Evolutionary conservation across 2,329 filamentous ascomycete species (phyloP), one percentile per base, ranked within the genome.

Genomic region (Colletotrichum karsti): DNA sequence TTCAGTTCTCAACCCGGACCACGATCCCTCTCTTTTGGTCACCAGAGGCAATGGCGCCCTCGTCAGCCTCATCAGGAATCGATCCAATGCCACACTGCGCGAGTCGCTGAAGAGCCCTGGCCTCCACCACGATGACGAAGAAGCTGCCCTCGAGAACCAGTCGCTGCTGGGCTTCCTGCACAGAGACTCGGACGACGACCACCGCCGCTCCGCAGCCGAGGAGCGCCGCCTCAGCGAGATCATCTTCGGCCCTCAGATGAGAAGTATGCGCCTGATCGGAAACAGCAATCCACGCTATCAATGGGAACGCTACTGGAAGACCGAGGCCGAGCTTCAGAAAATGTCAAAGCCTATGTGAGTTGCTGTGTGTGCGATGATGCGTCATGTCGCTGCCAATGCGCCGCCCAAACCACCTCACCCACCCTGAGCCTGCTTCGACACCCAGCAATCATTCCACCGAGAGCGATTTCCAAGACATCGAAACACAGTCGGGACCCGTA

Each of bases 251-350:
- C 90, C 91, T 3, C 89, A 93, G 77, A 92, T 94, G 86, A 87
- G 93, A 70, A 94, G 92, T 75, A 92, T 94, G 87, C 88, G 93
- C 61, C 85, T 98, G 73, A 97, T 98, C 77, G 95, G 95, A 44
- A 93, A 93, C 74, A 93, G 89, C 72, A 98, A 96, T 77, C 93
- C 93, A 18, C 84, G 93, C 69, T 97, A 97, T 80, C 88, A 88
- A 70, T 98, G 94, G 92, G 91, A 94, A 76, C 87, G 87, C 69
- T 98, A 97, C 78, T 97, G 93, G 88, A 97, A 93, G 78, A 88
- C 89, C 0, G 90, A 94, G 30, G 91, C 92, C 28, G 87, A 97
- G 76, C 83, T 98, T 71, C 87, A 87, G 71, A 77, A 80, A 63
- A 91, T 97, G 87, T 88, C 87, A 75, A 92, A 91, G 77, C 85